Conservation (phyloP, 257 asterid species). For the Echites panduratus region DNA sequence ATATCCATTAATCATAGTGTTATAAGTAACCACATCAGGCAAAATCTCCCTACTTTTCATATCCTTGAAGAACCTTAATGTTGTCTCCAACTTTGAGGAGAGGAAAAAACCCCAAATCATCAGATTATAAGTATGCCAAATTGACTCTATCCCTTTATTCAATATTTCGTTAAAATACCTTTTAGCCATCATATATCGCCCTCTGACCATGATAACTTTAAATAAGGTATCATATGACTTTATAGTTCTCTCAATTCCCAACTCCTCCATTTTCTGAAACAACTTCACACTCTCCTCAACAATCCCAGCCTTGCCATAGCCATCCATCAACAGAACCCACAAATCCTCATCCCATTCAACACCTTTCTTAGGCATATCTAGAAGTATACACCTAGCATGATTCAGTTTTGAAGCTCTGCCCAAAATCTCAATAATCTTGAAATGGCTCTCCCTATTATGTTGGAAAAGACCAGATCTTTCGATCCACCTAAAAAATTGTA, state of each 20-base stretch:
- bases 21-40: constrained; percentile 74
- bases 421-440: constrained; percentile 67
- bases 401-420: constrained; percentile 72
- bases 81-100: constrained; percentile 55
- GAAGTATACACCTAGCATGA: constrained; percentile 78
- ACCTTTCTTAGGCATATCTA: constrained; percentile 83
- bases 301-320: constrained; percentile 77
- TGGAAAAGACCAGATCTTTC: constrained; percentile 61
- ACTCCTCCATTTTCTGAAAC: constrained; percentile 74
- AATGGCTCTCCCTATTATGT: constrained; percentile 62
- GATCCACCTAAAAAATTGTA: constrained; percentile 94
- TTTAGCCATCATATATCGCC: constrained; percentile 83
- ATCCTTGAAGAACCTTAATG: constrained; percentile 70
- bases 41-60: constrained; percentile 65
- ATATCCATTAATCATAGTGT: constrained; percentile 74
- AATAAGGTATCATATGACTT: constrained; percentile 67
- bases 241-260: constrained; percentile 56
- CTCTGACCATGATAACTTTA: constrained; percentile 70
- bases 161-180: constrained; percentile 81
- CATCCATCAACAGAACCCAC: constrained; percentile 72
- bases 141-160: constrained; percentile 70
- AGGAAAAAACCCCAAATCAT: constrained; percentile 89
- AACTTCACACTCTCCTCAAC: constrained; percentile 93
- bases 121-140: constrained; percentile 61
- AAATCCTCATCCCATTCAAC: constrained; percentile 89